Base-by-base conservation (phyloP, 2,329 filamentous ascomycete species). In the Sphaceloma murrayae region DNA sequence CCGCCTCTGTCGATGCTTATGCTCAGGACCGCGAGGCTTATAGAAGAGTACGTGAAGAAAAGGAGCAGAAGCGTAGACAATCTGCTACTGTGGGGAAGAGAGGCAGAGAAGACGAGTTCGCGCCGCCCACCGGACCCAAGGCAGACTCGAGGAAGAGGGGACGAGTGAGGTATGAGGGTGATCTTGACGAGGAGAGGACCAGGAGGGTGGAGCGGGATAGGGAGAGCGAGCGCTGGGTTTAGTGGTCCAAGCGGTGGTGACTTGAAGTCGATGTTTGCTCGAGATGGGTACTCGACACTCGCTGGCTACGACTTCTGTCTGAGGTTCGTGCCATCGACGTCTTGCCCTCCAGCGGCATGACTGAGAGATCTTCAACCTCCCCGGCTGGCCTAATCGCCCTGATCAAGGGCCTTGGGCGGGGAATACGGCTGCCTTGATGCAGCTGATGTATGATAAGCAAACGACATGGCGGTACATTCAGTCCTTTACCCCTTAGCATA, bases 61-160 rank as follows among this genome's bases (percentile, higher is more conserved):
- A 79, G 54, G 81, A 85, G 61, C 75, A 77, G 29, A 77, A 84
- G 60, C 72, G 61, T 69, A 77, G 33, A 68, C 74, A 32, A 58
- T 77, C 43, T 60, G 69, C 43, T 54, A 72, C 21, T 61, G 63
- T 29, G 64, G 68, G 58, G 21, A 60, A 62, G 55, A 51, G 60
- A 24, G 49, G 46, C 9, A 38, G 51, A 9, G 50, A 45, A 7
- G 54, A 53, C 3, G 54, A 54, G 1, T 48, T 56, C 6, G 54
- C 54, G 19, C 53, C 45, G 53, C 66, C 52, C 74, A 79, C 60
- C 62, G 61, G 56, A 3, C 58, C 59, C 13, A 76, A 50, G 60
- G 66, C 63, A 67, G 45, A 67, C 71, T 45, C 68, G 70, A 51
- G 66, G 66, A 40, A 66, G 72, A 29, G 65, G 72, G 26, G 68